Base-by-base conservation (phyloP, 2,329 filamentous ascomycete genomes). In the Colletotrichum sp. region DNA sequence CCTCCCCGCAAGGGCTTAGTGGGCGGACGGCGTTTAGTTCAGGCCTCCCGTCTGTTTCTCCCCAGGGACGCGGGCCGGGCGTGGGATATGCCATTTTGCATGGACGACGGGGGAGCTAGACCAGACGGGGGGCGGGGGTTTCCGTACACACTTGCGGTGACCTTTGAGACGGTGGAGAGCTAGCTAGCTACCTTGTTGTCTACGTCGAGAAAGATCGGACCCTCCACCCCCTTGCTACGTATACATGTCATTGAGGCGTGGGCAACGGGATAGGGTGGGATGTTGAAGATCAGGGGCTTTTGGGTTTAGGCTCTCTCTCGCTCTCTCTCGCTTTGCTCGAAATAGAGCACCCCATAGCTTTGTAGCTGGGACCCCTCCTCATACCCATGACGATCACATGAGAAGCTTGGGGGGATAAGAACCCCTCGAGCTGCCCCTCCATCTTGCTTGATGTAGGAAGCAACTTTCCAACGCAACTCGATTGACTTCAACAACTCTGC, bases 371-470 rank as follows among this genome's bases (percentile, higher is more conserved):
- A 52, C n/a, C n/a, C 44, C 44, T 21, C 18, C 28, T 44, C 62
- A 57, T 8, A 21, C 68, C 52, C 32, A 28, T 36, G 57, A 13
- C 24, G 70, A 73, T 76, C 70, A 76, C 65, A 68, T 76, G 73
- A 69, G 70, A 76, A 71, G 44, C 26, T 32, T 15, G 9, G 7
- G 6, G 28, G 34, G 34, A 76, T 76, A 76, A 76, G 70, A 68
- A 73, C 70, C 69, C 69, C 55, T 68, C 55, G 64, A 68, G 32
- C 73, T 68, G 70, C 73, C 65, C 68, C 49, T 30, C 44, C 3
- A 1, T 13, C 8, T n/a, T n/a, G n/a, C n/a, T n/a, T n/a, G n/a
- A n/a, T 24, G 24, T 3, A 3, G 8, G 8, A 1, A 24, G 24
- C 13, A 9, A 3, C 18, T 1, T 12, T 3, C 2, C 8, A 5